Base-by-base conservation (phyloP, 352 stramenopile species). In the Hyaloperonospora arabidopsidis region DNA sequence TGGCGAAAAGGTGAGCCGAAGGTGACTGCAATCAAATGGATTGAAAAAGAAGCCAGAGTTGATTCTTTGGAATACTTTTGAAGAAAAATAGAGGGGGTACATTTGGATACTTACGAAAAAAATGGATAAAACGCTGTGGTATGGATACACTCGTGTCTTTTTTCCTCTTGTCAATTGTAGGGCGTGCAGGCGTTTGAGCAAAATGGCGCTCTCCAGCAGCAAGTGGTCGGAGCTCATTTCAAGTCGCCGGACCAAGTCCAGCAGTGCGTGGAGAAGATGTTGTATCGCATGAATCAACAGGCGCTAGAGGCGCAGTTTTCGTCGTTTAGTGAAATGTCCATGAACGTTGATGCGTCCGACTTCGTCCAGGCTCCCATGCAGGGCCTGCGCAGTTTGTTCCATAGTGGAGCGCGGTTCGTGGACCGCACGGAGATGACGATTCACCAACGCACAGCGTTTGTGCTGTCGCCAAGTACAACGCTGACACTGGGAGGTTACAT, bases 321-420 rank as follows among this genome's bases (percentile, higher is more conserved):
- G 46, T 88, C 74, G 23, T 80, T 87, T 48, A 93, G 78, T 52
- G 79, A 90, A 57, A 86, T 89, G 73, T 75, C 72, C 52, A 88
- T 89, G 68, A 43, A 69, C 44, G 74, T 93, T n/a, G 82, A 93
- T 56, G 79, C 79, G 14, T 87, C 76, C 5, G 78, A 89, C 45
- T 76, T 90, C 44, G 68, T 90, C 18, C 61, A 66, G n/a, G 58
- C 64, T 40, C 79, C 76, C 4, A 87, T 86, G 76, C 74, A 69
- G 8, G 76, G 72, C 0, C 36, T 87, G 45, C 67, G 63, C 11
- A 74, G 65, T 29, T 67, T 85, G 14, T 69, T 85, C 49, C 55
- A 67, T 14, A 67, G 68, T 40, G 76, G 68, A 22, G 64, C 64
- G 36, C 64, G 73, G 11, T 83, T 71, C 46, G 56, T 87, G 7